Base-by-base conservation (phyloP, 352 stramenopile genomes). In the Pythium rhizo-oryzae region DNA sequence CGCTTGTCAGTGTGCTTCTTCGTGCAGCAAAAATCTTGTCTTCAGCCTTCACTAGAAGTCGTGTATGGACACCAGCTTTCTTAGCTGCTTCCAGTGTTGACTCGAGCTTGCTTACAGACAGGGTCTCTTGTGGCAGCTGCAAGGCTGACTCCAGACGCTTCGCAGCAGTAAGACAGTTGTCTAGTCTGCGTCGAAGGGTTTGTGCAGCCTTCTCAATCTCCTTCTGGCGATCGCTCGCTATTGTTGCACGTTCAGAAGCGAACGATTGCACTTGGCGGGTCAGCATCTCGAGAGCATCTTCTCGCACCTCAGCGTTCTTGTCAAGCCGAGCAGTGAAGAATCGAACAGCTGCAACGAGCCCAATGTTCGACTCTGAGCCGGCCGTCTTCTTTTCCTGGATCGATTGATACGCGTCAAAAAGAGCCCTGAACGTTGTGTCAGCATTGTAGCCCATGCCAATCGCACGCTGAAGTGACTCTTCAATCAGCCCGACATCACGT, bases 401-500 rank as follows among this genome's bases (percentile, higher is more conserved):
- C 7, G 65, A 59, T 51, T 79, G 59, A 78, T 79, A 41, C 57
- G 71, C 18, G n/a, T 87, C 78, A 50, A 92, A 92, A 1, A 90
- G 60, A 11, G 64, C 50, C 19, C 54, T 43, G 71, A 90, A 90
- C 0, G 49, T 30, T 18, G 77, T 39, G 8, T 75, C 66, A 11
- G 77, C 84, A 54, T 76, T 86, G 56, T 86, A 87, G 1, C 84
- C 84, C 7, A 91, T 77, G 21, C 65, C 78, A 59, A 92, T 89
- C 7, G 84, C 81, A 44, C 79, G 64, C 15, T 77, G 69, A 49
- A 91, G 78, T 15, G 76, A 77, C 19, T 86, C 71, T 64, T 91
- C 84, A 6, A 91, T 71, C 16, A 70, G 47, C 25, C 79, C 81
- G 0, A 63, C 50, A 25, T 84, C 75, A 1, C 76, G 50, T 0